Evolutionary conservation across 2,329 filamentous ascomycete genomes (phyloP), one percentile per base, ranked within the genome.

Genomic region (Orbilia oligospora): DNA sequence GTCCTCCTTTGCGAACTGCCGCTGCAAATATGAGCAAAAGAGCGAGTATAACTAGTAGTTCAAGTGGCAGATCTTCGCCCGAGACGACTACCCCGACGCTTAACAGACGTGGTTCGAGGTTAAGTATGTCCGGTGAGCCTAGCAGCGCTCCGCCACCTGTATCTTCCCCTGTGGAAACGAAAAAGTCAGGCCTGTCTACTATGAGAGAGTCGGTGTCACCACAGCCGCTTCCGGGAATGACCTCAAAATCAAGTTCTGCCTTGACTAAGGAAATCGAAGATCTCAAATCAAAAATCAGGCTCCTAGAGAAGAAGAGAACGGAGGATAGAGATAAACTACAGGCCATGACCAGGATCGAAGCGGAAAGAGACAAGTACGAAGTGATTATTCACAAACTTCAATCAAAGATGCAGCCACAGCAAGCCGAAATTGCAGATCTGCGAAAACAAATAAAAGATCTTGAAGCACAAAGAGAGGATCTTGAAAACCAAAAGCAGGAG

Each of bases 261-360:
- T 85, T 88, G 1, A 87, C 86, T 22, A 88, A 91, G 80, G 92
- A 97, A 82, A 90, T 95, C 20, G 94, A 97, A 81, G 93, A 97
- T 80, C 86, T 97, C 16, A 94, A 97, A 83, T 91, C 93, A 0
- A 97, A 97, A 83, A 86, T 98, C 1, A 90, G 91, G 68, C 88
- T 97, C 2, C 87, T 98, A 82, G 94, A 99, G 84, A 93, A 95
- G 81, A 97, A 97, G 84, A 88, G 93, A 71, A 83, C 88, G 12
- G 95, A 98, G 80, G 93, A 97, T 82, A 89, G 93, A 20, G 94
- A 97, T 81, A 93, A 93, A 83, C 84, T 97, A 65, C 94, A 95
- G 83, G 88, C 88, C 12, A 84, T 97, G 58, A 92, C 97, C 71
- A 90, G 91, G 80, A 85, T 94, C 16, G 91, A 94, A 83, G 87